Conservation (phyloP, 306 rosid species). For the Prinsepia uniflora region DNA sequence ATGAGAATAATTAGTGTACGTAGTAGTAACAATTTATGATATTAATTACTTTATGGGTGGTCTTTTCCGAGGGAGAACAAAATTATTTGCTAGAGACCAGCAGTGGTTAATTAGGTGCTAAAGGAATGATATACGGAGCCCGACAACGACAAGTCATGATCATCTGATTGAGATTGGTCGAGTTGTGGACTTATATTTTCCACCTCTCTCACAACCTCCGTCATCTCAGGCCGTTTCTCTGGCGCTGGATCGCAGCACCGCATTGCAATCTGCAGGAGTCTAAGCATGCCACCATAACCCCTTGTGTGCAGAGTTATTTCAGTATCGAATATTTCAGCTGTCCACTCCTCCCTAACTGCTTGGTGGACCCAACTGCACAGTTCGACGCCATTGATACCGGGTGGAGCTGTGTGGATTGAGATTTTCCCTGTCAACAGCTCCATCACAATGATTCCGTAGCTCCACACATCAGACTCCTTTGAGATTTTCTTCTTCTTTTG, state of each 20-base stretch:
- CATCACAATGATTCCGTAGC: slow-evolving; percentile 66
- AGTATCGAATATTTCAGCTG: slow-evolving; percentile 70
- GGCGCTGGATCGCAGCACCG: slow-evolving; percentile 55
- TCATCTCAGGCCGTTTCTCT: slow-evolving; percentile 63
- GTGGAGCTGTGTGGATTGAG: slow-evolving; percentile 46
- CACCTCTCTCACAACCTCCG: slow-evolving; percentile 54
- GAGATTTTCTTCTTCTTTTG: slow-evolving; percentile 43
- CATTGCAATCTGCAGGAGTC: slow-evolving; percentile 62
- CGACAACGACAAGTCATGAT: slow-evolving; percentile 23
- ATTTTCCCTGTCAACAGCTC: slow-evolving; percentile 75
- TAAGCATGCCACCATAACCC: slow-evolving; percentile 60
- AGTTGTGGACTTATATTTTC: slow-evolving; percentile 34
- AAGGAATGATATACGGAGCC: no score
- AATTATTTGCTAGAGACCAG: no score
- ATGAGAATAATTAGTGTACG: no score
- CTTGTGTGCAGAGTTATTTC: slow-evolving; percentile 44
- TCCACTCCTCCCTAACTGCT: slow-evolving; percentile 89
- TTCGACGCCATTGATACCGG: slow-evolving; percentile 49
- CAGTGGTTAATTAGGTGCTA: no score
- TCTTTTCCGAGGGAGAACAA: no score
- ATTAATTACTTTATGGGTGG: no score
- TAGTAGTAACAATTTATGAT: no score
- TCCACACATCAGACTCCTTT: slow-evolving; percentile 68
- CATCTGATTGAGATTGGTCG: slow-evolving; percentile 35
- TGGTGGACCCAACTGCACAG: slow-evolving; percentile 62